Conservation (phyloP, 2,329 filamentous ascomycete species). For the Simplicillium aogashimaense region DNA sequence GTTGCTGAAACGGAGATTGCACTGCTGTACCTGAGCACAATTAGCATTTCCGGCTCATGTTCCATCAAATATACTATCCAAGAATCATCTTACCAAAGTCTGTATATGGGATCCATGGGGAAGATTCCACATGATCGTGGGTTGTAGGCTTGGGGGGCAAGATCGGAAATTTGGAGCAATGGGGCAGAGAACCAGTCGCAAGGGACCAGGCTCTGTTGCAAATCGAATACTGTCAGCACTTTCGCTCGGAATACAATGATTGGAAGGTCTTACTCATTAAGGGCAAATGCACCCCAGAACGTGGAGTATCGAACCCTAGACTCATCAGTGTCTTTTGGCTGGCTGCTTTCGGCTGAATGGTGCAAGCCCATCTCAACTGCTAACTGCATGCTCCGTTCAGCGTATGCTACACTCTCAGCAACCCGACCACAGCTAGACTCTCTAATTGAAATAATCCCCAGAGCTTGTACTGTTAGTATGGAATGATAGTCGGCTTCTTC, state of each 20-base stretch:
- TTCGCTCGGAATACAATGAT: neutral
- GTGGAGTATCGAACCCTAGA: conserved; percentile 48
- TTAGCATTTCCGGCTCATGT: conserved; percentile 1
- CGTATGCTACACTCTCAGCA: conserved; percentile 63
- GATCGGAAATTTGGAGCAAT: conserved; percentile 47
- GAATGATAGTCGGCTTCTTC: conserved; percentile 48
- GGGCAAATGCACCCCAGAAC: conserved; percentile 52
- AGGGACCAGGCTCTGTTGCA: conserved; percentile 49
- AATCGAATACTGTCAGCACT: conserved; percentile 11
- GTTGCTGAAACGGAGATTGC: conserved; percentile 47
- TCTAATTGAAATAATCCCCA: conserved; percentile 66
- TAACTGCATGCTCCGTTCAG: conserved; percentile 61
- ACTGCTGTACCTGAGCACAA: conserved; percentile 34
- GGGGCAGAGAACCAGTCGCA: conserved; percentile 51
- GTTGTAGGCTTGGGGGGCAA: conserved; percentile 50
- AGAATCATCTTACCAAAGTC: conserved; percentile 38
- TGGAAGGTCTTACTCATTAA: conserved; percentile 45
- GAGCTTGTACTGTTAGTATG: conserved; percentile 63
- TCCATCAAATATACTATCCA: too few relatives aligned
- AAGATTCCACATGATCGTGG: conserved; percentile 49
- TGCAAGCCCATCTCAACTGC: conserved; percentile 65
- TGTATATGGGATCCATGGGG: conserved; percentile 48
- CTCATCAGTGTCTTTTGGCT: conserved; percentile 47
- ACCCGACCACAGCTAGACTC: conserved; percentile 65
- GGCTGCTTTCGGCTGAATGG: conserved; percentile 33